phyloP scores from a whole-genome alignment of 352 stramenopile species.

The Phytophthora colocasiae region DNA sequence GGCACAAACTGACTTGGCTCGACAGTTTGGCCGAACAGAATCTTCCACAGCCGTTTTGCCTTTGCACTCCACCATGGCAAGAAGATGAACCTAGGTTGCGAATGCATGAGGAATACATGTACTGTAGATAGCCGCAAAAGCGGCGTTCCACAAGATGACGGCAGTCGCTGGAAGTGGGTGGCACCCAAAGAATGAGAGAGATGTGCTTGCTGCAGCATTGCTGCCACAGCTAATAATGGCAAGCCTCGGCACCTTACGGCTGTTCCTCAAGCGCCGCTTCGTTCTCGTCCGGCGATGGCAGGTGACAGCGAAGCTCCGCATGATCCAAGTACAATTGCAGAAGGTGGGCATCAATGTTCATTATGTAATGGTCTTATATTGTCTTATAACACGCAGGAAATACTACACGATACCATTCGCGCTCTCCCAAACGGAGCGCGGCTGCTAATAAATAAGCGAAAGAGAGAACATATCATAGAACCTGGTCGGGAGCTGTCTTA shows the following conservation, averaged over 20 bases:
- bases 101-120: no score
- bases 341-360: conserved; percentile 19
- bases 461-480: neutral
- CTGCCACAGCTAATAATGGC: neutral
- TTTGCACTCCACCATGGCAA: neutral
- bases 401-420: conserved; percentile 16
- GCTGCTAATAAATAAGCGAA: conserved; percentile 31
- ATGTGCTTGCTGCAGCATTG: neutral
- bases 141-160: conserved; percentile 3
- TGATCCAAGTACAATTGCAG: neutral
- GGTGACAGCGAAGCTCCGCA: neutral
- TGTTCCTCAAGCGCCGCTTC: conserved; percentile 3
- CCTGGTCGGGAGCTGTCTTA: conserved; percentile 8
- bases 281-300: neutral
- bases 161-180: no score
- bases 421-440: conserved; percentile 28
- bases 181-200: no score
- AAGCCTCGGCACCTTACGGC: neutral
- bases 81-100: neutral
- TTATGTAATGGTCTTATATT: conserved; percentile 34
- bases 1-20: conserved; percentile 11
- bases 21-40: conserved; percentile 1
- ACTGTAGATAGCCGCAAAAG: neutral
- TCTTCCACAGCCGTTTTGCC: conserved; percentile 14
- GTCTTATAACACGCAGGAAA: conserved; percentile 13